Evolutionary conservation across 2,329 filamentous ascomycete genomes (phyloP).

Genomic region (Escovopsis sp.): DNA sequence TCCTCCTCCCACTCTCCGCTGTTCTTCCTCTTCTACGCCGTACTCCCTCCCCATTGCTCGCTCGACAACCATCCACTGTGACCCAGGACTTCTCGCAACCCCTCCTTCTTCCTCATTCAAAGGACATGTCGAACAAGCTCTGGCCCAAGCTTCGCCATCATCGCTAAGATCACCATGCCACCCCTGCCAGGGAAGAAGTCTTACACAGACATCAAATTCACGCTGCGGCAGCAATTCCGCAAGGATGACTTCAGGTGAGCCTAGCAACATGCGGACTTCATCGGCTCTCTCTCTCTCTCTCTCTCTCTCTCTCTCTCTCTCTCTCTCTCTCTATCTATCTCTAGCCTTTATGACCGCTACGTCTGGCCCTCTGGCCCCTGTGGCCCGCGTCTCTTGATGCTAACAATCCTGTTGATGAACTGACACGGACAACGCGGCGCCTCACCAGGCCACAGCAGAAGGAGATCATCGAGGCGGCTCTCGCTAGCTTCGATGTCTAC

Average conservation of each 20-base stretch:
- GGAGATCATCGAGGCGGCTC: slow-evolving; percentile 70
- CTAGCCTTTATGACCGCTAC: not conserved
- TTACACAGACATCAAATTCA: slow-evolving; percentile 55
- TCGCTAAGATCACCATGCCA: slow-evolving; percentile 18
- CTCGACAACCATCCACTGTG: not conserved
- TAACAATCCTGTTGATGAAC: not conserved
- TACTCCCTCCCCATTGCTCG: not conserved
- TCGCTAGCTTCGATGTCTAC: slow-evolving; percentile 80
- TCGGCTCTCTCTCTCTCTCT: not conserved
- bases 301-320: not conserved
- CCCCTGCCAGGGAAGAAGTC: slow-evolving; percentile 30
- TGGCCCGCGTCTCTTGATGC: not conserved
- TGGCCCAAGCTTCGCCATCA: too few species aligned
- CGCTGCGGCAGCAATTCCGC: slow-evolving; percentile 55
- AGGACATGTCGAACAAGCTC: too few species aligned
- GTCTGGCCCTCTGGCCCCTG: not conserved
- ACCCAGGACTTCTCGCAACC: too few species aligned
- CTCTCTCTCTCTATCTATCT: not conserved
- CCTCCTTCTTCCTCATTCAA: too few species aligned
- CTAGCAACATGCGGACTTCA: too few species aligned
- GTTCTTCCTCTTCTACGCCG: too few species aligned
- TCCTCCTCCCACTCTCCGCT: too few species aligned
- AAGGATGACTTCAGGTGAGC: slow-evolving; percentile 56
- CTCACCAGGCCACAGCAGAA: slow-evolving; percentile 57
- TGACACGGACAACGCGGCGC: not conserved